Conservation (phyloP, 2,329 filamentous ascomycete species). For the Canariomyces notabilis region DNA sequence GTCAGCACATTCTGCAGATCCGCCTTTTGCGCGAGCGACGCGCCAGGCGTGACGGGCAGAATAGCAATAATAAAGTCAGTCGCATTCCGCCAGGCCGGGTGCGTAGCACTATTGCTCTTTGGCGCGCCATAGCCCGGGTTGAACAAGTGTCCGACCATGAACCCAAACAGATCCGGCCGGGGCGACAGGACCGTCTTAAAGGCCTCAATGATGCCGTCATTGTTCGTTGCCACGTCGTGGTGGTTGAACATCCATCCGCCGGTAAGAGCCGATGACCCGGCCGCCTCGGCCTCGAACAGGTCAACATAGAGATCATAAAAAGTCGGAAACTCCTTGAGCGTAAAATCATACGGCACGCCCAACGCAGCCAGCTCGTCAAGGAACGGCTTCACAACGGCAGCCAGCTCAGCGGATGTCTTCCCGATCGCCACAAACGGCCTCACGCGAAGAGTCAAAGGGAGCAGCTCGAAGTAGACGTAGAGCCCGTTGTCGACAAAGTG, state of each 20-base stretch:
- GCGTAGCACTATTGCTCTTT: constrained; percentile 33
- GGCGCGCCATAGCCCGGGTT: constrained; percentile 32
- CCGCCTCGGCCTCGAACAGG: constrained; percentile 33
- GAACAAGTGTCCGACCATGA: constrained; percentile 35
- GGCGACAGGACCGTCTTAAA: constrained; percentile 29
- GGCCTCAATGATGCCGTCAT: constrained; percentile 34
- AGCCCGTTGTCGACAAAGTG: constrained; percentile 39
- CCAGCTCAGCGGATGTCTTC: constrained; percentile 30
- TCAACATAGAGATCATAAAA: constrained; percentile 35
- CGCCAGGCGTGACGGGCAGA: constrained; percentile 30
- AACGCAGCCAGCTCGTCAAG: constrained; percentile 30
- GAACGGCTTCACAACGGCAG: constrained; percentile 31
- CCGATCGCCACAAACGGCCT: constrained; percentile 34
- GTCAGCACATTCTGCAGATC: constrained; percentile 35
- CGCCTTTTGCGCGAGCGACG: constrained; percentile 38
- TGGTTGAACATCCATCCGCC: constrained; percentile 37
- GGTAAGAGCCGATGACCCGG: constrained; percentile 30
- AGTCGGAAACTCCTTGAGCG: constrained; percentile 30
- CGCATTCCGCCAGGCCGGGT: constrained; percentile 35
- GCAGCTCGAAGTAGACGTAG: constrained; percentile 40
- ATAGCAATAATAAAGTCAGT: constrained; percentile 33
- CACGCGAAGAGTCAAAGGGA: constrained; percentile 34
- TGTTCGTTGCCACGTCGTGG: constrained; percentile 33
- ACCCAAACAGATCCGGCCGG: constrained; percentile 26
- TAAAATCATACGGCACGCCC: constrained; percentile 29